Conservation (phyloP, 352 stramenopile species). For the Pythium brachiatum region DNA sequence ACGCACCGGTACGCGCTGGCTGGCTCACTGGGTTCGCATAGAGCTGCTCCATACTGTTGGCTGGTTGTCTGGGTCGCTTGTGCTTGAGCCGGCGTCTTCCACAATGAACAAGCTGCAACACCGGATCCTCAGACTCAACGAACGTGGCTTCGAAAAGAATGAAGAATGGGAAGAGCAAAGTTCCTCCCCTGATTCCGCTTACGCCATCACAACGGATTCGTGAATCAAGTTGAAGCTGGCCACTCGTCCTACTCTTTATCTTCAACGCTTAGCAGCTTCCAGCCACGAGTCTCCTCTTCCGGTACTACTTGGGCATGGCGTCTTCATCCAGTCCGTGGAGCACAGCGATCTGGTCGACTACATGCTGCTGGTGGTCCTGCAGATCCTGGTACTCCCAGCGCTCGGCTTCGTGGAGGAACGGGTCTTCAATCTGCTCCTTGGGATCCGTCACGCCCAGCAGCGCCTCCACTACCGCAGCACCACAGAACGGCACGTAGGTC, state of each 20-base stretch:
- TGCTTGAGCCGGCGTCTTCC: not conserved
- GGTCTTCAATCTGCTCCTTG: slow-evolving; percentile 50
- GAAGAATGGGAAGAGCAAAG: not conserved
- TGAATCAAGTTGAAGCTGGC: slow-evolving; percentile 1
- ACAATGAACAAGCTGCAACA: not conserved
- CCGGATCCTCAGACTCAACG: not conserved
- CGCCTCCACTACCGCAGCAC: slow-evolving; percentile 73
- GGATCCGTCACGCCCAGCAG: slow-evolving; percentile 48
- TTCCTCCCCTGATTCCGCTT: not conserved
- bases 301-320: no score
- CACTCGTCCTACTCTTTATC: no score
- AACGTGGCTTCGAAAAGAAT: not conserved
- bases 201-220: not conserved
- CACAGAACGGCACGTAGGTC: slow-evolving; percentile 90
- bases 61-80: not conserved
- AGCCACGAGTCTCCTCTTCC: no score
- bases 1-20: slow-evolving; percentile 52
- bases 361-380: slow-evolving; percentile 62
- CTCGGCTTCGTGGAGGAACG: slow-evolving; percentile 57
- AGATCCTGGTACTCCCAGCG: slow-evolving; percentile 78
- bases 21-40: slow-evolving; percentile 65
- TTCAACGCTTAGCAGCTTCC: no score
- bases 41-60: slow-evolving; percentile 43
- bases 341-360: slow-evolving; percentile 38
- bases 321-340: slow-evolving; percentile 27